phyloP scores from a whole-genome alignment of 2,329 filamentous ascomycete species.

The Diaporthe batatas region DNA sequence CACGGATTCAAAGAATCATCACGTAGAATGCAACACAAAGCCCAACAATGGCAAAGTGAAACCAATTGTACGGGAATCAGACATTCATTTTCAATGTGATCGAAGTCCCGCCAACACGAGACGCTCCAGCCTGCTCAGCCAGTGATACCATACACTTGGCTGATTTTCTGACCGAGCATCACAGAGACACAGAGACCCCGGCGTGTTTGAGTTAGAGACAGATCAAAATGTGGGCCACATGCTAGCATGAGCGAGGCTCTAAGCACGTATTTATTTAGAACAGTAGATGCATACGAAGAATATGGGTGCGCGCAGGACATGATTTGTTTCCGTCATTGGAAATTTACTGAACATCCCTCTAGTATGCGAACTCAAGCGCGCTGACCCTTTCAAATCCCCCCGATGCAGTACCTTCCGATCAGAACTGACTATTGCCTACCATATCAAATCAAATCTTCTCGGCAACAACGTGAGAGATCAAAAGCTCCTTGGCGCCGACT shows the following conservation, averaged over 20 bases:
- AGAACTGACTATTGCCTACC: too few relatives aligned
- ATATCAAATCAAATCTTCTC: not conserved
- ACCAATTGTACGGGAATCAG: not conserved
- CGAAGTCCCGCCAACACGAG: not conserved
- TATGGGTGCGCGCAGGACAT: too few relatives aligned
- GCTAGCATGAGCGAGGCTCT: too few relatives aligned
- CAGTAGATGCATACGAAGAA: too few relatives aligned
- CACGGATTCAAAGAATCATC: not conserved
- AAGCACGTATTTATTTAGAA: not conserved
- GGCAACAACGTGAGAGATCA: not conserved
- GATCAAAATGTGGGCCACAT: too few relatives aligned
- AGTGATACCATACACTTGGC: not conserved
- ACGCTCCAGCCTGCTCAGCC: not conserved
- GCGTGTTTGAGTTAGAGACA: too few relatives aligned
- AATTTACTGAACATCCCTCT: not conserved
- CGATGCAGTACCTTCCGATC: not conserved
- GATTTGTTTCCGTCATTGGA: too few relatives aligned
- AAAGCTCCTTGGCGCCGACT: not conserved
- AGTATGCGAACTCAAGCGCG: too few relatives aligned
- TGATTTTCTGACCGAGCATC: not conserved
- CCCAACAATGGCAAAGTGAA: not conserved
- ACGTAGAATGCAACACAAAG: not conserved
- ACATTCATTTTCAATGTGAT: not conserved
- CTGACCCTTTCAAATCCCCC: not conserved
- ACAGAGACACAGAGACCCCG: too few relatives aligned